Conservation (phyloP, 2,329 filamentous ascomycete genomes). For the Hypoxylon sp. region DNA sequence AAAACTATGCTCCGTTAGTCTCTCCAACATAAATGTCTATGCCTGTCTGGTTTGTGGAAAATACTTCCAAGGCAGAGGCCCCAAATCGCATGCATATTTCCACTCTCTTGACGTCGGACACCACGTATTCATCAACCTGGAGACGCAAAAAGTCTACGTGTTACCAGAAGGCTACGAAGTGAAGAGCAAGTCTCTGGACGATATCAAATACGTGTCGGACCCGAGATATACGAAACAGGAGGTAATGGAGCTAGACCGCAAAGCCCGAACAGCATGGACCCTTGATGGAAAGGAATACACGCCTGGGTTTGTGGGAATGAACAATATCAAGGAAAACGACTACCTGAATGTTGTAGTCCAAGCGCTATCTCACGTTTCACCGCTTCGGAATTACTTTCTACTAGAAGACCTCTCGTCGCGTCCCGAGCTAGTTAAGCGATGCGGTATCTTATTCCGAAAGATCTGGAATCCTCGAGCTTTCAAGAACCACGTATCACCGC, state of each 20-base stretch:
- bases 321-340: constrained; percentile 99
- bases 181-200: constrained; percentile 91
- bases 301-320: constrained; percentile 97
- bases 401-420: constrained; percentile 82
- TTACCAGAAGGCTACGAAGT: constrained; percentile 98
- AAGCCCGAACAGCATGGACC: constrained; percentile 77
- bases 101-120: constrained; percentile 95
- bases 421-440: constrained; percentile 87
- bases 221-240: constrained; percentile 86
- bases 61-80: constrained; percentile 94
- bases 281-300: constrained; percentile 87
- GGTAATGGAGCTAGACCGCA: constrained; percentile 83
- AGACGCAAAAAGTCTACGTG: constrained; percentile 90
- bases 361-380: constrained; percentile 88
- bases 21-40: constrained; percentile 99
- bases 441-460: constrained; percentile 92
- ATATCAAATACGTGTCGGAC: constrained; percentile 98
- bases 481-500: constrained; percentile 95
- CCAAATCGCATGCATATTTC: constrained; percentile 96
- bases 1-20: constrained; percentile 94
- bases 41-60: constrained; percentile 98
- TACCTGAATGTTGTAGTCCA: constrained; percentile 97
- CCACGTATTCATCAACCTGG: constrained; percentile 99
- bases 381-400: constrained; percentile 92
- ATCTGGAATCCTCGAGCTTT: constrained; percentile 98